These are phyloP conservation scores for Tricholoma furcatifolium DNA, from an alignment of 768 basidiomycete genomes.

Conservation along the genomic window DNA sequence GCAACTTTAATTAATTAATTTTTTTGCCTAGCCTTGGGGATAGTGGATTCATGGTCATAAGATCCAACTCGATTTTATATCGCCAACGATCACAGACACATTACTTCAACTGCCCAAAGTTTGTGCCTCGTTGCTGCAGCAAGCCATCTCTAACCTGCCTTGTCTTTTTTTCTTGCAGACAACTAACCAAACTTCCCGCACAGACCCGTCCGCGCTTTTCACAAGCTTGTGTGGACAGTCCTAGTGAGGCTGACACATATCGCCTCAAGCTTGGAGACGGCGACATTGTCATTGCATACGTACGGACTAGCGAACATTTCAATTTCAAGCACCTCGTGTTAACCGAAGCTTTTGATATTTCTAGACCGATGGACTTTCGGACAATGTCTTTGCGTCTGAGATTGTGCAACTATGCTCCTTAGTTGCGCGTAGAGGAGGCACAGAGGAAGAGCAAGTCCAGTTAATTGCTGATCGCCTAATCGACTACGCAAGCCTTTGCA, in stretches of 20 bases:
- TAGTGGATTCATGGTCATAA: conserved; percentile 72
- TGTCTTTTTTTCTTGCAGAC: conserved; percentile 32
- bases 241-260: conserved; percentile 44
- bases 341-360: neutral
- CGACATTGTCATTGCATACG: conserved; percentile 52
- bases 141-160: neutral
- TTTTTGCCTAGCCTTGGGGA: conserved; percentile 60
- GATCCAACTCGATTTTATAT: conserved; percentile 63
- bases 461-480: conserved; percentile 72
- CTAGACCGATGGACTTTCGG: conserved; percentile 55
- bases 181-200: conserved; percentile 53
- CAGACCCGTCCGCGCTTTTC: conserved; percentile 40
- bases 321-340: neutral
- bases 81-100: conserved; percentile 49
- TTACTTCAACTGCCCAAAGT: conserved; percentile 59
- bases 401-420: conserved; percentile 69
- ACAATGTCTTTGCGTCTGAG: conserved; percentile 69
- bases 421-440: conserved; percentile 50
- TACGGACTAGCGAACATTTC: conserved; percentile 17
- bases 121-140: conserved; percentile 15
- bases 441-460: conserved; percentile 65
- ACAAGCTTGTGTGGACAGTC: conserved; percentile 53
- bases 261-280: conserved; percentile 47
- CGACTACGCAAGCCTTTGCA: conserved; percentile 65
- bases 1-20: neutral